Percentiles rank a stretch among this genome's conserved stretches.
These are phyloP conservation scores for Plectosphaerella plurivora DNA, from an alignment of 2,329 filamentous ascomycete genomes.

Conservation along the genomic window DNA sequence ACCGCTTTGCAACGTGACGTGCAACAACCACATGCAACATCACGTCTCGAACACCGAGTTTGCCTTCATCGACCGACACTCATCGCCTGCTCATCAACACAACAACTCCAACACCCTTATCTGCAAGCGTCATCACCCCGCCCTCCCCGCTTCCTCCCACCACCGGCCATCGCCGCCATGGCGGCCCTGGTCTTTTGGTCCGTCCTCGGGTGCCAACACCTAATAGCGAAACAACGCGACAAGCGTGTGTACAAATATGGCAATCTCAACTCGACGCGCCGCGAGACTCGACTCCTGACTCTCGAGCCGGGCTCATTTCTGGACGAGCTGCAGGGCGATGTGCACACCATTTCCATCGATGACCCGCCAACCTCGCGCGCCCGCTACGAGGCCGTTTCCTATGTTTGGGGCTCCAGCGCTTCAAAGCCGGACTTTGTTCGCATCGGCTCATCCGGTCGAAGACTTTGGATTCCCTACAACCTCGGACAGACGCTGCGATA, in stretches of 20 bases:
- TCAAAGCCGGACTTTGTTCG: background rate
- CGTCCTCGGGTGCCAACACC: background rate
- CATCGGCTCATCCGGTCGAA: background rate
- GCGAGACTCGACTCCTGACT: background rate
- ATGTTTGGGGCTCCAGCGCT: slow-evolving; percentile 7
- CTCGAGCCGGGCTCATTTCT: background rate
- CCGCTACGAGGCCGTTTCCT: slow-evolving; percentile 12
- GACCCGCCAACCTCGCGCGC: slow-evolving; percentile 4
- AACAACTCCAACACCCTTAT: background rate
- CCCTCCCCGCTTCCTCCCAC: background rate
- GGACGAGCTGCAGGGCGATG: slow-evolving; percentile 1
- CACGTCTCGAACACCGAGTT: no score
- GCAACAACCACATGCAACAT: no score
- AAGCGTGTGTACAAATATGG: slow-evolving; percentile 1
- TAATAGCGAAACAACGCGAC: background rate
- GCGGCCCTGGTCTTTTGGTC: slow-evolving; percentile 1
- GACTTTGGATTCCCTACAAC: slow-evolving; percentile 1
- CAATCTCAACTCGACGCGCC: background rate
- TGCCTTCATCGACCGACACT: background rate
- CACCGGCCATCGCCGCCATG: background rate
- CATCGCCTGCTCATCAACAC: no score
- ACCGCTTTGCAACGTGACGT: no score
- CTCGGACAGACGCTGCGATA: slow-evolving; percentile 1
- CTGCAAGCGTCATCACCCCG: background rate
- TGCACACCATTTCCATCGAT: slow-evolving; percentile 1